Evolutionary conservation across 805 yeast genomes (phyloP), one percentile per base, ranked within the genome.

Genomic region (Middelhovenomyces tepae): DNA sequence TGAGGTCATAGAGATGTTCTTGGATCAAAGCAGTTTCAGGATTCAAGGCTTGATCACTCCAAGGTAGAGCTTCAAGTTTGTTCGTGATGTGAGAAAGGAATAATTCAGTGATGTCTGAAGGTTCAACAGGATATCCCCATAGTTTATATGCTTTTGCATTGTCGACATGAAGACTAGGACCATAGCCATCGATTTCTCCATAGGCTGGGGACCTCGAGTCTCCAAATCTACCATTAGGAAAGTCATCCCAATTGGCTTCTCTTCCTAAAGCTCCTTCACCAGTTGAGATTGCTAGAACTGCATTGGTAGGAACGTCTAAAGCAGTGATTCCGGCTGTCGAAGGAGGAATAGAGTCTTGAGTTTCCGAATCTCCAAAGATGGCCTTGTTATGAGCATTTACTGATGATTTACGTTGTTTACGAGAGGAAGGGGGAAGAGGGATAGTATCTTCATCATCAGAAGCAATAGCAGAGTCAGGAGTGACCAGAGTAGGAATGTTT

Each of bases 131-230:
- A 34, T 66, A 61, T 0, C 94, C 95, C 95, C 96, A 87, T 13
- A 75, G 63, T 34, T 71, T 73, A 31, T 69, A 62, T 1, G 93
- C 93, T 48, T 68, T 73, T 22, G 70, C 65, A 8, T 75, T 69
- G 5, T 78, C 70, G 4, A 84, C 76, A 50, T 87, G 87, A 48
- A 91, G 69, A 2, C 81, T 73, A 0, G 96, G 95, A 2, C 97
- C 97, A 55, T 89, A 91, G 19, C 97, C 97, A 55, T 87, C 96
- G 47, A 89, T 84, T 60, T 89, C 96, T 64, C 97, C 98, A 57
- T 82, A 89, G 1, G 97, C 97, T 13, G 96, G 95, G 21, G 95
- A 84, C 48, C 91, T 68, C 0, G 95, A 82, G 59, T 86, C 94
- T 61, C 96, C 94, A 56, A 84, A 85, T 61, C 97, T 71, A 53